phyloP scores from a whole-genome alignment of 345 rosid genomes.

The Chamaenerion angustifolium region DNA sequence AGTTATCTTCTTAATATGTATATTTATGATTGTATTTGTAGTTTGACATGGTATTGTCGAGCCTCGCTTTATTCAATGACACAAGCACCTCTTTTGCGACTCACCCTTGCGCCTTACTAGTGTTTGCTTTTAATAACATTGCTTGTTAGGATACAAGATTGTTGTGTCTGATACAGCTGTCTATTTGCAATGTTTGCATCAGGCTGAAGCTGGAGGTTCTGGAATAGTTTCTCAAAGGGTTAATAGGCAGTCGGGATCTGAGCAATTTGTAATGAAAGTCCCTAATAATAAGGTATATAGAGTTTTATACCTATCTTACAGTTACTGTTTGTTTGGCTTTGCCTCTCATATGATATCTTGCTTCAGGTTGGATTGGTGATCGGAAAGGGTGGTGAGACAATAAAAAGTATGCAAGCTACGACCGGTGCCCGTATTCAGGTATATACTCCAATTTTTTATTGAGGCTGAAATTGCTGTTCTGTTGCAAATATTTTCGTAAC shows the following conservation, averaged over 20 bases:
- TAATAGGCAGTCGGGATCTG: conserved; percentile 67
- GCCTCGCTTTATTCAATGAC: too few relatives aligned
- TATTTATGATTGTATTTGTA: too few relatives aligned
- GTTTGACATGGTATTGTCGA: too few relatives aligned
- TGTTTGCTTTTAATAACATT: too few relatives aligned
- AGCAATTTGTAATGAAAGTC: conserved; percentile 57
- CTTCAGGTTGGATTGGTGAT: conserved; percentile 95
- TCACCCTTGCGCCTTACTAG: too few relatives aligned
- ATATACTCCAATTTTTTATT: neutral
- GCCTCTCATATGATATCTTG: conserved; percentile 11
- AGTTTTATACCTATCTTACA: conserved; percentile 1
- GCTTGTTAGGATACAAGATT: too few relatives aligned
- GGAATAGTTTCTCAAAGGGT: conserved; percentile 65
- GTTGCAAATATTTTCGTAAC: too few relatives aligned
- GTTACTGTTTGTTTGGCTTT: conserved; percentile 1
- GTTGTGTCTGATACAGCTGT: neutral
- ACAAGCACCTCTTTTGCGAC: too few relatives aligned
- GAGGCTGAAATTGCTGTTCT: too few relatives aligned
- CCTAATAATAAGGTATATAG: conserved; percentile 79
- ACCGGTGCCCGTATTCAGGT: conserved; percentile 98
- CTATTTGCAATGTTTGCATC: conserved; percentile 4
- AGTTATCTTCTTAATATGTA: too few relatives aligned
- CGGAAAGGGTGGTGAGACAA: conserved; percentile 98
- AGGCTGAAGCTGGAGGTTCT: conserved; percentile 95
- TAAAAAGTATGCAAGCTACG: conserved; percentile 88